These are phyloP conservation scores for Venturia nashicola DNA, from an alignment of 2,329 filamentous ascomycete species.

Conservation along the genomic window DNA sequence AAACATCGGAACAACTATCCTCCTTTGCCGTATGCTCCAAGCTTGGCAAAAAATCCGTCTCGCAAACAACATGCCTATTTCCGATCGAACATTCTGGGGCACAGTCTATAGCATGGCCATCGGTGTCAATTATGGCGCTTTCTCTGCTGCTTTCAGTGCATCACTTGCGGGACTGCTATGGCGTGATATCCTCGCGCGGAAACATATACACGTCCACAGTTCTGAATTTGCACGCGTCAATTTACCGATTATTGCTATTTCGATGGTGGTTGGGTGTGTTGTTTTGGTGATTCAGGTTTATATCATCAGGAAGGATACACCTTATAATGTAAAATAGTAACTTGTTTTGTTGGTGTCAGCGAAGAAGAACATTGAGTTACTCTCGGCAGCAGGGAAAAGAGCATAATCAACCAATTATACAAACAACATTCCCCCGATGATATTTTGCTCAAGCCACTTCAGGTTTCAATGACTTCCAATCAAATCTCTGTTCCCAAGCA, in stretches of 20 bases:
- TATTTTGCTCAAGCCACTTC: background rate
- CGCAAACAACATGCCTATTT: conserved; percentile 36
- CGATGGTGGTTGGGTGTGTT: conserved; percentile 52
- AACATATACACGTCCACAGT: conserved; percentile 52
- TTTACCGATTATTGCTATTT: conserved; percentile 55
- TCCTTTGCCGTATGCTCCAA: conserved; percentile 58
- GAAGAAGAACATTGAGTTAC: no score
- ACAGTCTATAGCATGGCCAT: conserved; percentile 65
- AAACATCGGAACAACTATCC: conserved; percentile 65
- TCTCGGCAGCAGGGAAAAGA: no score
- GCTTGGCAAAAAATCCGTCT: conserved; percentile 51
- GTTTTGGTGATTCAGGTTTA: conserved; percentile 55
- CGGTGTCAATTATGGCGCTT: conserved; percentile 64
- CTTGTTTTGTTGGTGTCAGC: no score
- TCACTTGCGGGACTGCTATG: conserved; percentile 60
- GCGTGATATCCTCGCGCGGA: conserved; percentile 56
- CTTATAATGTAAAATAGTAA: conserved; percentile 19
- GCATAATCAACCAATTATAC: no score
- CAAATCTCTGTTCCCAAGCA: conserved; percentile 19
- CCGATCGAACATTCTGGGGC: conserved; percentile 57
- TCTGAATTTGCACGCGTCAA: conserved; percentile 59
- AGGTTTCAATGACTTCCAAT: conserved; percentile 15
- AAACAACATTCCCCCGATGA: no score
- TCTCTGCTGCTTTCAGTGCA: conserved; percentile 59
- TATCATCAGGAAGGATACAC: conserved; percentile 34